Base-by-base conservation (phyloP, 352 stramenopile species). In the Phytophthora citrophthora region DNA sequence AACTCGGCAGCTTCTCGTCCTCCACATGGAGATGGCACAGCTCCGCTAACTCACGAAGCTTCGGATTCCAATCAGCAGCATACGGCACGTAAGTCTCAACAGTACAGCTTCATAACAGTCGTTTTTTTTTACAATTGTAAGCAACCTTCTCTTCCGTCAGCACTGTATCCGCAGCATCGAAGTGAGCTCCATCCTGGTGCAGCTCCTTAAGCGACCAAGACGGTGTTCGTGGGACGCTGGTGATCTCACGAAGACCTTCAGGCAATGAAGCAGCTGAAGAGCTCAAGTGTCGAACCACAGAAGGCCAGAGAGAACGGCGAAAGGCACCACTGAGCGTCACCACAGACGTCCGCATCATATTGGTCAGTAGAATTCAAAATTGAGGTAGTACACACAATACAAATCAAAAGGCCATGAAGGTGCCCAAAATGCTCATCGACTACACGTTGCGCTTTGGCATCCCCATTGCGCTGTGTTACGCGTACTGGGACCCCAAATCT, bases 141-240 rank as follows among this genome's bases (percentile, higher is more conserved):
- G 46, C 10, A 44, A 90, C 82, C 69, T 91, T 92, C 3, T 73
- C 72, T 44, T 84, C 77, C 0, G 76, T 86, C 7, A 95, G 66
- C 12, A 95, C 83, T 0, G 64, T 65, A 24, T 90, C 79, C 0
- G 56, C 55, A 27, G 82, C 68, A 48, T 80, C 55, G 13, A 86
- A 52, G 5, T 68, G 27, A 7, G 65, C 70, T 40, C 76, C 79
- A 16, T 89, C 79, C 23, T 90, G 72, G 27, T 95, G 87, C 50
- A 95, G 66, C 59, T 95, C 87, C 20, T 79, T 83, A 1, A 95
- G 67, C 29, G 87, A 95, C 87, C 87, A 95, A 29, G 87, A 89
- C 6, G 87, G 83, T 18, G 68, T 91, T 18, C 83, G 72, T 3
- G 80, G 85, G 52, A 89, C 77, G 20, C 79, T 74, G 5, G 65